phyloP scores from a whole-genome alignment of 192 early-diverging fungal species.

The Geosiphon pyriformis region DNA sequence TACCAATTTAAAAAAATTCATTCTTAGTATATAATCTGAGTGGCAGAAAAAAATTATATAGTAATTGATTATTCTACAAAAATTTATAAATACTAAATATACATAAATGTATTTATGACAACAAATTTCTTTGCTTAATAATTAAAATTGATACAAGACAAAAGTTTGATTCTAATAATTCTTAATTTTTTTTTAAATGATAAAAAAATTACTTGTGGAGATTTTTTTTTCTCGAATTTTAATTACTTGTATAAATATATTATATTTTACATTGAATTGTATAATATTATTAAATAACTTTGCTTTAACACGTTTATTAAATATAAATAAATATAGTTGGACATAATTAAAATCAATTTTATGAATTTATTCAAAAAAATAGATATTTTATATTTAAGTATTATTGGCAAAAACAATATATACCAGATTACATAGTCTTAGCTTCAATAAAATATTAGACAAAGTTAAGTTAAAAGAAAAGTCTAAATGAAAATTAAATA shows the following conservation, averaged over 20 bases:
- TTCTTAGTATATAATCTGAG: not conserved
- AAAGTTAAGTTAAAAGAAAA: conserved; percentile 4
- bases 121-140: not conserved
- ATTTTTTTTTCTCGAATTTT: conserved; percentile 13
- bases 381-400: conserved; percentile 8
- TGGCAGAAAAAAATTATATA: not conserved
- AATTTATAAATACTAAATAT: conserved; percentile 6
- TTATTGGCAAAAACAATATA: conserved; percentile 4
- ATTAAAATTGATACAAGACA: conserved; percentile 2
- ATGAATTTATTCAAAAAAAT: conserved; percentile 14
- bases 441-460: conserved; percentile 3
- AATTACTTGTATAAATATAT: not conserved
- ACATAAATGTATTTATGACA: not conserved
- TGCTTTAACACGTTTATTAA: conserved; percentile 2
- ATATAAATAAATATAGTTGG: conserved; percentile 11
- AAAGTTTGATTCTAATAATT: conserved; percentile 7
- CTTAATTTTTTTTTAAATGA: conserved; percentile 3
- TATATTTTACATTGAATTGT: not conserved
- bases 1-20: conserved; percentile 1
- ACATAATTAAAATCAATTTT: conserved; percentile 9
- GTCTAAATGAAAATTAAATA: conserved; percentile 1
- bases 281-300: not conserved
- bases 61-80: not conserved
- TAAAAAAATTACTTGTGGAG: conserved; percentile 11
- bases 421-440: not conserved